These are phyloP conservation scores for Teratosphaeriaceae sp. DNA, from an alignment of 2,329 filamentous ascomycete genomes.

Conservation along the genomic window DNA sequence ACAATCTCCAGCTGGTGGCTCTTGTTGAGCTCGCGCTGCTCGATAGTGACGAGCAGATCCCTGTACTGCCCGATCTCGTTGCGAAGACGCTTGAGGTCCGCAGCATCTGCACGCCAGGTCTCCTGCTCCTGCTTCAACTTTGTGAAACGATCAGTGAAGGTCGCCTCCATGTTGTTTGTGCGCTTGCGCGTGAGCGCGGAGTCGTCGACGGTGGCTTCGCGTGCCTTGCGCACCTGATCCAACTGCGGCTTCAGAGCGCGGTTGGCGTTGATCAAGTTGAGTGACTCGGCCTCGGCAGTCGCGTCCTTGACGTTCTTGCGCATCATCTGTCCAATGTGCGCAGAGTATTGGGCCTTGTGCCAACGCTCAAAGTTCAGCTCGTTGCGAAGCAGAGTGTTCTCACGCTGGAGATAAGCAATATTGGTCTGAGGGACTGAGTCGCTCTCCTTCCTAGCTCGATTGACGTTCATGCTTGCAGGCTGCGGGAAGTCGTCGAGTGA, in stretches of 20 bases:
- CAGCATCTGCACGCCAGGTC: constrained; percentile 44
- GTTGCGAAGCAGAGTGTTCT: constrained; percentile 70
- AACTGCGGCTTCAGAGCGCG: constrained; percentile 65
- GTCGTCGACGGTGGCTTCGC: constrained; percentile 28
- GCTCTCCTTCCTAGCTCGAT: constrained; percentile 8
- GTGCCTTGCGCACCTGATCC: constrained; percentile 27
- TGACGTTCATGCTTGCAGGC: constrained; percentile 8
- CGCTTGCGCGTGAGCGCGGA: constrained; percentile 48
- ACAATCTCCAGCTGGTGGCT: constrained; percentile 59
- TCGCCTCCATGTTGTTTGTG: constrained; percentile 66
- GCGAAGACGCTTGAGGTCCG: constrained; percentile 51
- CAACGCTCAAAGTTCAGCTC: constrained; percentile 79
- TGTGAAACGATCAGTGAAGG: constrained; percentile 25
- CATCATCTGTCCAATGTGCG: constrained; percentile 72
- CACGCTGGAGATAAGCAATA: constrained; percentile 57
- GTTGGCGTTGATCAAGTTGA: constrained; percentile 72
- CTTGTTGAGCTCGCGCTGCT: constrained; percentile 59
- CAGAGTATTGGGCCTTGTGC: constrained; percentile 74
- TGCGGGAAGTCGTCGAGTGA: constrained; percentile 22
- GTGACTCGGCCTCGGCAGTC: constrained; percentile 72
- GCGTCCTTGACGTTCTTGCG: constrained; percentile 69
- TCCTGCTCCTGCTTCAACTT: constrained; percentile 29
- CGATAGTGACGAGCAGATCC: constrained; percentile 56
- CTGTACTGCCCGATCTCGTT: constrained; percentile 58
- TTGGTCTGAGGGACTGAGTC: constrained; percentile 26